Evolutionary conservation across 2,329 filamentous ascomycete species (phyloP).

Genomic region (Apiospora pterosperma): DNA sequence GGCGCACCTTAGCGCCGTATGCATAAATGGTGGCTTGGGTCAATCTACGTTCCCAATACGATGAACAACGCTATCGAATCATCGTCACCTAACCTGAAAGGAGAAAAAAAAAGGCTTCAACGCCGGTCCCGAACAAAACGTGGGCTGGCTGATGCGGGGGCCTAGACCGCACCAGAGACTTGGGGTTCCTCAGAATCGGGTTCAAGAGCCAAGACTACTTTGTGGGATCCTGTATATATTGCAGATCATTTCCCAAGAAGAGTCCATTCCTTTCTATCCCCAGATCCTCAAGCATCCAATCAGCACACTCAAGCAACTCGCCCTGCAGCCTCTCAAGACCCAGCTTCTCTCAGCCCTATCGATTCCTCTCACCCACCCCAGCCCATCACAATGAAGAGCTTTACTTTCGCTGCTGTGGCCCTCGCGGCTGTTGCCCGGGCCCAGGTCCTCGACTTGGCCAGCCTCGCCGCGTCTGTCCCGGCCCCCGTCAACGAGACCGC

Average conservation of each 20-base stretch:
- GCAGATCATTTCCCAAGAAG: neutral
- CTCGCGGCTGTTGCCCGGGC: neutral
- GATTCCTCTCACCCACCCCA: neutral
- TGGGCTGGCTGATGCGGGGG: neutral
- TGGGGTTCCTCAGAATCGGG: neutral
- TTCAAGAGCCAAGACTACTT: neutral
- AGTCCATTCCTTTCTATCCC: neutral
- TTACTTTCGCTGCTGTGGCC: neutral
- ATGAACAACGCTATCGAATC: neutral
- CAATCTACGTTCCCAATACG: neutral
- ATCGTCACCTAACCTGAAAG: neutral
- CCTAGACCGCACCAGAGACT: neutral
- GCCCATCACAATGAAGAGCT: neutral
- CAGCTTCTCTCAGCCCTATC: neutral
- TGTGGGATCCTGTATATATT: neutral
- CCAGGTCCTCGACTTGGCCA: neutral
- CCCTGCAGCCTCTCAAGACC: neutral
- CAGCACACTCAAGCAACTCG: neutral
- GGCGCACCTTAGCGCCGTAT: neutral
- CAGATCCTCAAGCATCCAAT: neutral
- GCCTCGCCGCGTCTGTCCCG: neutral
- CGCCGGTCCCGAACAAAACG: no score
- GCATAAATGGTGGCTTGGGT: neutral
- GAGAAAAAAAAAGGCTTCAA: no score
- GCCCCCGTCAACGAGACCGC: neutral